These are phyloP conservation scores for Passalora sequoiae DNA, from an alignment of 2,329 filamentous ascomycete species.

Conservation along the genomic window DNA sequence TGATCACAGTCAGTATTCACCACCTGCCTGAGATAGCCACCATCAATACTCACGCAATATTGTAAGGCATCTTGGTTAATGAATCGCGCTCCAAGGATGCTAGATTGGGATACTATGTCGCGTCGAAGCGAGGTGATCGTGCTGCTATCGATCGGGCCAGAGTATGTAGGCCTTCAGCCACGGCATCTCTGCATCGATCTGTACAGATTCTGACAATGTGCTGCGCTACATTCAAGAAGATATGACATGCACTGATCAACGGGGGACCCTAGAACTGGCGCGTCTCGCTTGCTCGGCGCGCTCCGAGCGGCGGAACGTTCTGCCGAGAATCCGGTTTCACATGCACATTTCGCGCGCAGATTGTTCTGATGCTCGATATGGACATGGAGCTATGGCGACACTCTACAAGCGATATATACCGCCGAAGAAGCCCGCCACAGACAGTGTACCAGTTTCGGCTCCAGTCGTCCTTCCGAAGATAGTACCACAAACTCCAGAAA, in stretches of 20 bases:
- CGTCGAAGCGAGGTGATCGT: background rate
- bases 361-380: background rate
- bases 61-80: conserved; percentile 56
- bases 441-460: background rate
- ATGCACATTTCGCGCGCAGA: background rate
- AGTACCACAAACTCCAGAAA: conserved; percentile 10
- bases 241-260: background rate
- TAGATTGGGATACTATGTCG: background rate
- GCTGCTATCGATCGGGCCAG: conserved; percentile 9
- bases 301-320: background rate
- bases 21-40: background rate
- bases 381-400: conserved; percentile 34
- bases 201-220: no score
- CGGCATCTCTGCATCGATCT: conserved; percentile 12
- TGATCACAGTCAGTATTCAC: conserved; percentile 33
- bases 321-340: background rate
- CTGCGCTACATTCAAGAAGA: no score
- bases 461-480: background rate
- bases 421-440: conserved; percentile 26
- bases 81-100: conserved; percentile 1
- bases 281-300: conserved; percentile 1
- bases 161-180: conserved; percentile 3
- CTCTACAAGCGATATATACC: conserved; percentile 47
- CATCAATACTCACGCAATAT: conserved; percentile 55
- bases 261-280: no score